These are phyloP conservation scores for Trichoderma sp. DNA, from an alignment of 2,329 filamentous ascomycete species.

Conservation along the genomic window DNA sequence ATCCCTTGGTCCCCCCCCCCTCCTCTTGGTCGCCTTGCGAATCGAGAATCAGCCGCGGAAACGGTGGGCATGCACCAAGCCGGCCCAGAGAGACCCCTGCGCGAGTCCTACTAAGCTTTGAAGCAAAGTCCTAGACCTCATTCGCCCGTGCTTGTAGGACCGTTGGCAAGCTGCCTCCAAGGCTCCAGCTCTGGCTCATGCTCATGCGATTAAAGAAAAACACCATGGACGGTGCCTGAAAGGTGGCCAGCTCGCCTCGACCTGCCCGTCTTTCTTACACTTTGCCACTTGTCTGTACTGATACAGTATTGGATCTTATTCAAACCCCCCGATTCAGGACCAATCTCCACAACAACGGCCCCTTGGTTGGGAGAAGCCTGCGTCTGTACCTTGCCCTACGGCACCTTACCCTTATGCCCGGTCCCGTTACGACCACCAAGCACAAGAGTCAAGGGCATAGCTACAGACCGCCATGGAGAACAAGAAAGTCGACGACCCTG, in stretches of 20 bases:
- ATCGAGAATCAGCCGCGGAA: constrained; percentile 18
- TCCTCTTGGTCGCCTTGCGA: constrained; percentile 9
- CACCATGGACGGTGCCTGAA: constrained; percentile 25
- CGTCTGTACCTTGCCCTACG: background rate
- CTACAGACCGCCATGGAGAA: constrained; percentile 30
- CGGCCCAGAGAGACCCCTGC: constrained; percentile 10
- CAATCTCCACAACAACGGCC: constrained; percentile 5
- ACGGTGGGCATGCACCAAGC: constrained; percentile 17
- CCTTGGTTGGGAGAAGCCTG: background rate
- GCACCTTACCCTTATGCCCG: background rate
- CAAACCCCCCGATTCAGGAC: background rate
- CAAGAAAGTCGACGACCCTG: constrained; percentile 33
- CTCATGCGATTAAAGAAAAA: constrained; percentile 27
- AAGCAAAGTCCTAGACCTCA: constrained; percentile 34
- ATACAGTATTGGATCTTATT: background rate
- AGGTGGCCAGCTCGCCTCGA: background rate
- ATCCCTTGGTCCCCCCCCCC: background rate
- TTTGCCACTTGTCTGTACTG: background rate
- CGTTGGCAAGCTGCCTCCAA: constrained; percentile 30
- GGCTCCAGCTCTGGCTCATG: constrained; percentile 15
- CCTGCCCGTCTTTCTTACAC: background rate
- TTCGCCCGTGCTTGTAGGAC: constrained; percentile 28
- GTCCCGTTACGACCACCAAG: constrained; percentile 4
- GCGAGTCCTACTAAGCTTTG: constrained; percentile 30
- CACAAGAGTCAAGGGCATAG: constrained; percentile 11